A percentile compares a stretch with the other conserved stretches of the same genome.
Conservation (phyloP, 1,139 yeast species). For the Pneumocystis wakefieldiae region DNA sequence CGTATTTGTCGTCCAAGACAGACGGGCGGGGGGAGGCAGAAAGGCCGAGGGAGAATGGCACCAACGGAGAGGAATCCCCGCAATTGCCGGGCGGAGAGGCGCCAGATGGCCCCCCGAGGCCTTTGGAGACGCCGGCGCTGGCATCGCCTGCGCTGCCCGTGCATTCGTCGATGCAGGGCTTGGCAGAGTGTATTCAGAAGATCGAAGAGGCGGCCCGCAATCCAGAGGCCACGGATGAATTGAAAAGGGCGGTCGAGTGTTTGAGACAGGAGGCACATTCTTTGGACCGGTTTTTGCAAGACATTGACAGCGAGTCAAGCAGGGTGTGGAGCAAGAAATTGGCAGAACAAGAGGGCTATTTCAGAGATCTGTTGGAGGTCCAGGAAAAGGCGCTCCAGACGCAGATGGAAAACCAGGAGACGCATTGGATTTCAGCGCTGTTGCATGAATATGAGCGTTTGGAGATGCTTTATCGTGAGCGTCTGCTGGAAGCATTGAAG, state of each 20-base stretch:
- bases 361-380: not conserved
- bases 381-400: slow-evolving; percentile 17
- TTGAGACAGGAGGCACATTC: not conserved
- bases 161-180: not conserved
- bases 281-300: not conserved
- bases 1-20: no score
- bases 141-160: not conserved
- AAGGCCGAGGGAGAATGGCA: no score
- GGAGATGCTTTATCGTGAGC: slow-evolving; percentile 45
- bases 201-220: not conserved
- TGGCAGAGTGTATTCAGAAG: not conserved
- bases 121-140: not conserved
- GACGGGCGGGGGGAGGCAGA: no score
- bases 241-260: not conserved
- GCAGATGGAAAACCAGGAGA: slow-evolving; percentile 34
- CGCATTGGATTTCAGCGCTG: slow-evolving; percentile 42
- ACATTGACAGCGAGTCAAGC: slow-evolving; percentile 6
- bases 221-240: not conserved
- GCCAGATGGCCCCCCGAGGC: not conserved
- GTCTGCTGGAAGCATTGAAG: slow-evolving; percentile 50
- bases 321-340: not conserved
- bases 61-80: not conserved
- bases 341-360: not conserved
- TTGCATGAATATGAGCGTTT: slow-evolving; percentile 49
- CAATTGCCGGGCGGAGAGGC: not conserved